Evolutionary conservation across 352 stramenopile genomes (phyloP).

Genomic region (Globisporangium acanthophoron): DNA sequence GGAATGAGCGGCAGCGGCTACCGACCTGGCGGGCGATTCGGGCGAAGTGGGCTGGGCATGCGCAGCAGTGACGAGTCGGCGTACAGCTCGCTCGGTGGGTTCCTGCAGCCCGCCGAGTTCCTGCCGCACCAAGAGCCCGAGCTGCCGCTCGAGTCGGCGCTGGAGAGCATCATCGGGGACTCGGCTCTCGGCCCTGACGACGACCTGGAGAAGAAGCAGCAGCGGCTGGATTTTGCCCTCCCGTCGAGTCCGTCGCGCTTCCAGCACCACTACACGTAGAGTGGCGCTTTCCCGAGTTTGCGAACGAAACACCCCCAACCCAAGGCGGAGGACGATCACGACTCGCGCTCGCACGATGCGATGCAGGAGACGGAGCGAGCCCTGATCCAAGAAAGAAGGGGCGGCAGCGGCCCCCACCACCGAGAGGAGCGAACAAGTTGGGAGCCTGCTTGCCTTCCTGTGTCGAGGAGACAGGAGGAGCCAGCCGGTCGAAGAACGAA

Average conservation of each 20-base stretch:
- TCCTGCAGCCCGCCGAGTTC: slow-evolving; percentile 49
- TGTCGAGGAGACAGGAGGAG: background rate
- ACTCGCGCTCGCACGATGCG: background rate
- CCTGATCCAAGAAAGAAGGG: background rate
- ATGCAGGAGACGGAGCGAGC: background rate
- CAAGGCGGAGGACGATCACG: background rate
- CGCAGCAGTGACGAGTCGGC: slow-evolving; percentile 15
- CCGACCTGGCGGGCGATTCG: slow-evolving; percentile 14
- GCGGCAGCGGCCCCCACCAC: background rate
- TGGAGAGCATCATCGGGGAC: slow-evolving; percentile 31
- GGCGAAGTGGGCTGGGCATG: slow-evolving; percentile 24
- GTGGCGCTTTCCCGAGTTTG: slow-evolving; percentile 1
- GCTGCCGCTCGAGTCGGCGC: slow-evolving; percentile 36
- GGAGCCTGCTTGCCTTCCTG: background rate
- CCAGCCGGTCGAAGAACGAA: background rate
- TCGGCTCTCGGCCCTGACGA: slow-evolving; percentile 12
- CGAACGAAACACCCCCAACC: background rate
- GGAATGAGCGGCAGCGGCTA: slow-evolving; percentile 23
- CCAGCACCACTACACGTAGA: slow-evolving; percentile 36
- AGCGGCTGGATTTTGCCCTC: slow-evolving; percentile 15
- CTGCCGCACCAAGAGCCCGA: slow-evolving; percentile 35
- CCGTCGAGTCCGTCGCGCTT: slow-evolving; percentile 14
- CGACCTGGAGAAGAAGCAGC: slow-evolving; percentile 14
- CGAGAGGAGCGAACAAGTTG: background rate
- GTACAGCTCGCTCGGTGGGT: slow-evolving; percentile 58